These are phyloP conservation scores for Mrakia hoshinonis DNA, from an alignment of 768 basidiomycete genomes.

Conservation along the genomic window DNA sequence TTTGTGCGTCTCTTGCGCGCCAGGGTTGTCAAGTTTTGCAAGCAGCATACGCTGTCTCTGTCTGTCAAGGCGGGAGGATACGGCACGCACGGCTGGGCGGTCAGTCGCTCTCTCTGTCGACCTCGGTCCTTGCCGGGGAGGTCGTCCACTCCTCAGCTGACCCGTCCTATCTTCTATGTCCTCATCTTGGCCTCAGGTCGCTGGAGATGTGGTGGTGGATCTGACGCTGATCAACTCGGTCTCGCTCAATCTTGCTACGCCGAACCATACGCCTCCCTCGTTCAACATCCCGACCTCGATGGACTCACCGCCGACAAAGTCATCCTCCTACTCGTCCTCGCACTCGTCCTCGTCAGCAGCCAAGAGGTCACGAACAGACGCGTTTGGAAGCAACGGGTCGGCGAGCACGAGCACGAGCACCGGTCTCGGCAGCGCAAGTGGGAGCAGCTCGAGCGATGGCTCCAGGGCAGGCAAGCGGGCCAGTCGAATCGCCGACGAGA, in stretches of 20 bases:
- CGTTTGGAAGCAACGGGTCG: constrained; percentile 20
- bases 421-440: constrained; percentile 30
- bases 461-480: constrained; percentile 16
- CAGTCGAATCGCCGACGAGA: constrained; percentile 14
- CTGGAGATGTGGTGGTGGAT: constrained; percentile 78
- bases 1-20: not conserved
- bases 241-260: constrained; percentile 50
- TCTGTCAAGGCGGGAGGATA: constrained; percentile 86
- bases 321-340: constrained; percentile 23
- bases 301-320: constrained; percentile 26
- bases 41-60: constrained; percentile 57
- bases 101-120: constrained; percentile 24
- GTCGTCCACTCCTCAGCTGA: not conserved
- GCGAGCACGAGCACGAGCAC: constrained; percentile 20
- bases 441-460: constrained; percentile 17
- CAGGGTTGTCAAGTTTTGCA: constrained; percentile 66
- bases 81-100: constrained; percentile 79
- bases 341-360: constrained; percentile 46
- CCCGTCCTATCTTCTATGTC: not conserved
- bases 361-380: constrained; percentile 13
- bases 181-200: constrained; percentile 43
- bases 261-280: constrained; percentile 15
- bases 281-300: constrained; percentile 32
- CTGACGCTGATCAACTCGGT: constrained; percentile 59
- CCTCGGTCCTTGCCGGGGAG: not conserved